phyloP scores from a whole-genome alignment of 768 basidiomycete genomes.

The Amanita thiersii region DNA sequence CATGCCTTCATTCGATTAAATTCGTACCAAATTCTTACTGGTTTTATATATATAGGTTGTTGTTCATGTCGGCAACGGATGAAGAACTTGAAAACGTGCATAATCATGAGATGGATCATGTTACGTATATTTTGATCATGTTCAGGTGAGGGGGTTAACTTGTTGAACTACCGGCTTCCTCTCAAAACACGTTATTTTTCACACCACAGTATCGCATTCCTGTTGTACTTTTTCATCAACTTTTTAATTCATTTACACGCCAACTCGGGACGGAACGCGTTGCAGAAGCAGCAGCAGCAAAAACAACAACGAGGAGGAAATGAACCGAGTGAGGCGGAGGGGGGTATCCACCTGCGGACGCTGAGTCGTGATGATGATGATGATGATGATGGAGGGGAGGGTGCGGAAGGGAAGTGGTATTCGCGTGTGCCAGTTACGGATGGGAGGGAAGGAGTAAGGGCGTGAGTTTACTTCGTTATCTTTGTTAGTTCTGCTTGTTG shows the following conservation, averaged over 20 bases:
- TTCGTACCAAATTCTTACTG: not conserved
- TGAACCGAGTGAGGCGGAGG: not conserved
- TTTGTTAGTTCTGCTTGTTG: no score
- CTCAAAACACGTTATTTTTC: not conserved
- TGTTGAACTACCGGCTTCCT: constrained; percentile 2
- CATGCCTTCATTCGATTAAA: not conserved
- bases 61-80: constrained; percentile 93
- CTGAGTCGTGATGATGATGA: no score
- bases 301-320: no score
- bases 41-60: constrained; percentile 33
- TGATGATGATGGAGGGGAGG: no score
- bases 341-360: not conserved
- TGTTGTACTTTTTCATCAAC: constrained; percentile 67
- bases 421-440: constrained; percentile 11
- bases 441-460: no score
- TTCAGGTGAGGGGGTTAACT: constrained; percentile 48
- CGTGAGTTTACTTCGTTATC: no score
- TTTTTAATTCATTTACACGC: constrained; percentile 64
- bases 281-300: no score
- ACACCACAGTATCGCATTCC: constrained; percentile 54
- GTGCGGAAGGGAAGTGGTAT: constrained; percentile 11
- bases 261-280: constrained; percentile 52
- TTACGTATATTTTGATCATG: constrained; percentile 82
- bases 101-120: constrained; percentile 77
- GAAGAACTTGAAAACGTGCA: constrained; percentile 75